Percentiles rank a stretch among this genome's conserved stretches.
phyloP scores from a whole-genome alignment of 495 filamentous ascomycete genomes.

The Saxophila tyrrhenica region DNA sequence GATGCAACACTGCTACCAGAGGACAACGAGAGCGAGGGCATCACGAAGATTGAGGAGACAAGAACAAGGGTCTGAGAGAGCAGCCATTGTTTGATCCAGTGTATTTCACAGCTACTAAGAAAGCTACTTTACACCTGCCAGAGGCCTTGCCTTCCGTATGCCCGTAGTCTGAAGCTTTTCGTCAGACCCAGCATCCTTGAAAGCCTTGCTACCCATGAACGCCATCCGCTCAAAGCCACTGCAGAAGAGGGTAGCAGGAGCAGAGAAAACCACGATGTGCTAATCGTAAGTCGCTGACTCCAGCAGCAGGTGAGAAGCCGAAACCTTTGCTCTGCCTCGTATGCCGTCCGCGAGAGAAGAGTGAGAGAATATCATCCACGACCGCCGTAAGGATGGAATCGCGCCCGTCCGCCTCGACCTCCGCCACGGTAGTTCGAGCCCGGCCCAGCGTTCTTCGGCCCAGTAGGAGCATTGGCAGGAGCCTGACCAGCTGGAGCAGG shows the following conservation, averaged over 20 bases:
- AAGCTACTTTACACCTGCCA: too few species aligned
- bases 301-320: background rate
- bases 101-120: too few species aligned
- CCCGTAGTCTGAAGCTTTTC: too few species aligned
- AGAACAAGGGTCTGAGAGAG: too few species aligned
- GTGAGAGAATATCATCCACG: background rate
- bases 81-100: too few species aligned
- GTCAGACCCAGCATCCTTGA: background rate
- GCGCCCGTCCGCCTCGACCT: slow-evolving; percentile 60
- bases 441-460: slow-evolving; percentile 91
- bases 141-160: too few species aligned
- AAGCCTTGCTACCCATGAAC: background rate
- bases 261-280: background rate
- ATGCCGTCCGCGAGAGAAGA: background rate
- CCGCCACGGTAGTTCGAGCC: slow-evolving; percentile 93
- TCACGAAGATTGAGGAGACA: too few species aligned
- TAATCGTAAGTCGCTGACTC: background rate
- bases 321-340: background rate
- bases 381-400: slow-evolving; percentile 72
- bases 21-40: too few species aligned
- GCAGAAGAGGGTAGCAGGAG: background rate
- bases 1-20: too few species aligned
- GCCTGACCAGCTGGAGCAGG: slow-evolving; percentile 48
- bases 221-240: background rate
- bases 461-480: slow-evolving; percentile 88